A percentile compares a stretch with the other conserved stretches of the same genome.
Evolutionary conservation across 805 yeast genomes (phyloP).

Genomic region (Metschnikowia matae): DNA sequence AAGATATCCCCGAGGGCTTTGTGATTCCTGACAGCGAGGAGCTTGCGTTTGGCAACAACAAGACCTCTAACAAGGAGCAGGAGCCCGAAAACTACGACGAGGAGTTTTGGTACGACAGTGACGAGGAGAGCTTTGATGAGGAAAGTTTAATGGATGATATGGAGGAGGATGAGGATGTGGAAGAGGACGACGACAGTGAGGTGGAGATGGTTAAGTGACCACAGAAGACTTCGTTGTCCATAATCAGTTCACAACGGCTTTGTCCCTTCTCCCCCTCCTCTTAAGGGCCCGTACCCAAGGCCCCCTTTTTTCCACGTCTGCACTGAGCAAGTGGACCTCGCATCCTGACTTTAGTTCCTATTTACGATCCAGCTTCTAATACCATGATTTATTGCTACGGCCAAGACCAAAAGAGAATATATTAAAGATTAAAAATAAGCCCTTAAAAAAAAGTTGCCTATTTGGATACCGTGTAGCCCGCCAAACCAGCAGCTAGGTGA

Average conservation of each 20-base stretch:
- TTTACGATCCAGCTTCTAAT: constrained; percentile 5
- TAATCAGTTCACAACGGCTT: neutral
- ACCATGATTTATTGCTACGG: constrained; percentile 1
- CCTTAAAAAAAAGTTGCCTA: neutral
- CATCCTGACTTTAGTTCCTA: constrained; percentile 5
- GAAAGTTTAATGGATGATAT: constrained; percentile 46
- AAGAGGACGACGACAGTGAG: constrained; percentile 37
- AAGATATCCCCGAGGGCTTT: constrained; percentile 84
- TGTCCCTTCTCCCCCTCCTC: no score
- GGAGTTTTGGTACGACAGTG: constrained; percentile 75
- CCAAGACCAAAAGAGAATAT: no score
- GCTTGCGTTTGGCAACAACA: constrained; percentile 33
- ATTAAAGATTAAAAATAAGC: neutral
- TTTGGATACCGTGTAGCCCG: constrained; percentile 22
- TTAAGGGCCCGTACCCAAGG: no score
- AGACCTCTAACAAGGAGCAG: constrained; percentile 34
- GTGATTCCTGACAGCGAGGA: constrained; percentile 70
- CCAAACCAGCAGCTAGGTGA: constrained; percentile 31
- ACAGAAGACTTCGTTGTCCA: neutral
- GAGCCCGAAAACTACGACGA: constrained; percentile 65
- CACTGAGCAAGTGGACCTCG: neutral
- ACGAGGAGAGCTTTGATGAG: constrained; percentile 44
- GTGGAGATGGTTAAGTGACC: constrained; percentile 17
- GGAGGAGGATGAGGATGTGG: constrained; percentile 52
- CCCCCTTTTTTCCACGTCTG: neutral